These are phyloP conservation scores for Spathaspora sp. DNA, from an alignment of 1,139 yeast genomes.

Conservation along the genomic window DNA sequence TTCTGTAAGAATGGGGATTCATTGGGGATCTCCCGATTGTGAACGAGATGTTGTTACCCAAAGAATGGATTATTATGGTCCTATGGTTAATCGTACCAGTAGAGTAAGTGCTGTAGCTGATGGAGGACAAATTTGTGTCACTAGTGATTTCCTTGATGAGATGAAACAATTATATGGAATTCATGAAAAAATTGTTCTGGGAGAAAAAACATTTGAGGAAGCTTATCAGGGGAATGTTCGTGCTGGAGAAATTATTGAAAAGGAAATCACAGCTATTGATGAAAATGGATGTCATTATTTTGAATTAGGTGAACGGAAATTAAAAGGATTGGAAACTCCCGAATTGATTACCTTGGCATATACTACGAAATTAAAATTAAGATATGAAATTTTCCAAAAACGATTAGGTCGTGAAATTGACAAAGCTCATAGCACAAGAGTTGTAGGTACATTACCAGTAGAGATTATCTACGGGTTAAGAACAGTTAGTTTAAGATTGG, in stretches of 20 bases:
- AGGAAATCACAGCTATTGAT: slow-evolving; percentile 64
- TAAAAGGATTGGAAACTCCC: slow-evolving; percentile 93
- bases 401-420: slow-evolving; percentile 21
- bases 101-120: slow-evolving; percentile 93
- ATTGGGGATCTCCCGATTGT: slow-evolving; percentile 97
- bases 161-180: slow-evolving; percentile 57
- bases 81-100: slow-evolving; percentile 95
- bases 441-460: slow-evolving; percentile 42
- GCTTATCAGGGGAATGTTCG: slow-evolving; percentile 63
- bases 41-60: slow-evolving; percentile 93
- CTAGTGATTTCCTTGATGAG: slow-evolving; percentile 78
- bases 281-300: slow-evolving; percentile 70
- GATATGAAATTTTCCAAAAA: slow-evolving; percentile 49
- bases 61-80: slow-evolving; percentile 98
- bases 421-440: slow-evolving; percentile 20
- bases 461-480: slow-evolving; percentile 49
- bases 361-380: slow-evolving; percentile 62
- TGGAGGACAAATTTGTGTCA: slow-evolving; percentile 94
- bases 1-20: slow-evolving; percentile 96
- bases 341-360: slow-evolving; percentile 80
- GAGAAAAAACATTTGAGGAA: slow-evolving; percentile 41
- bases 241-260: slow-evolving; percentile 64
- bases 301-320: slow-evolving; percentile 80
- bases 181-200: slow-evolving; percentile 47
- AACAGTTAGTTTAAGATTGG: slow-evolving; percentile 49